Evolutionary conservation across 441 rosid genomes (phyloP).

Genomic region (Isatis lusitanica): DNA sequence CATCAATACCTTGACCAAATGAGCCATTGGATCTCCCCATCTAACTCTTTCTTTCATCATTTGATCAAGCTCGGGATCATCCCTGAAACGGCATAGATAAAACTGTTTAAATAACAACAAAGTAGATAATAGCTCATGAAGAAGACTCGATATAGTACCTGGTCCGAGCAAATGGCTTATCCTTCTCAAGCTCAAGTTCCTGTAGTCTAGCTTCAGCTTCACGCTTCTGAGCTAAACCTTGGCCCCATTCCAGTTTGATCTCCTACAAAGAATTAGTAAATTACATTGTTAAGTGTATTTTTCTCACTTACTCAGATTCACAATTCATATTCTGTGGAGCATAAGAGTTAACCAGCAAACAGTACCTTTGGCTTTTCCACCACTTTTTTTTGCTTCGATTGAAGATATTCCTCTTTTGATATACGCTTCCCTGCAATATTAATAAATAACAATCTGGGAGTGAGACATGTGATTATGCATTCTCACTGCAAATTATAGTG

Average conservation of each 20-base stretch:
- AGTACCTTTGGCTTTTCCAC: conserved; percentile 89
- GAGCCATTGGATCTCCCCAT: conserved; percentile 98
- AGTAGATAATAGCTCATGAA: conserved; percentile 3
- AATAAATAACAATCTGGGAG: conserved; percentile 13
- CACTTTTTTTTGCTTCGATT: conserved; percentile 58
- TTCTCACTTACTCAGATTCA: background rate
- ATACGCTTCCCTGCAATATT: conserved; percentile 65
- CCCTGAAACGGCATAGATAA: conserved; percentile 47
- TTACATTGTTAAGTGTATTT: background rate
- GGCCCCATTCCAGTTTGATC: conserved; percentile 88
- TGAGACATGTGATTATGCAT: conserved; percentile 21
- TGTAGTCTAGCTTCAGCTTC: conserved; percentile 74
- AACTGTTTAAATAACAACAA: conserved; percentile 7
- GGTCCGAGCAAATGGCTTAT: conserved; percentile 86
- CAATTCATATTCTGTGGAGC: background rate
- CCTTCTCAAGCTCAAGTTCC: conserved; percentile 84
- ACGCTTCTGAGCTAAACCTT: conserved; percentile 93
- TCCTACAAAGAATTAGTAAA: conserved; percentile 45
- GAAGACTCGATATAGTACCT: conserved; percentile 47
- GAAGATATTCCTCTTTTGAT: conserved; percentile 74
- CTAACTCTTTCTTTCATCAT: conserved; percentile 71
- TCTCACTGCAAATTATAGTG: background rate
- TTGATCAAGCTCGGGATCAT: conserved; percentile 84
- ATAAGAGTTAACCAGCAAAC: conserved; percentile 12
- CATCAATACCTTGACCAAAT: conserved; percentile 72